Percentiles rank a stretch among this genome's conserved stretches.
phyloP scores from a whole-genome alignment of 345 rosid species.

The Lepidium aucheri region DNA sequence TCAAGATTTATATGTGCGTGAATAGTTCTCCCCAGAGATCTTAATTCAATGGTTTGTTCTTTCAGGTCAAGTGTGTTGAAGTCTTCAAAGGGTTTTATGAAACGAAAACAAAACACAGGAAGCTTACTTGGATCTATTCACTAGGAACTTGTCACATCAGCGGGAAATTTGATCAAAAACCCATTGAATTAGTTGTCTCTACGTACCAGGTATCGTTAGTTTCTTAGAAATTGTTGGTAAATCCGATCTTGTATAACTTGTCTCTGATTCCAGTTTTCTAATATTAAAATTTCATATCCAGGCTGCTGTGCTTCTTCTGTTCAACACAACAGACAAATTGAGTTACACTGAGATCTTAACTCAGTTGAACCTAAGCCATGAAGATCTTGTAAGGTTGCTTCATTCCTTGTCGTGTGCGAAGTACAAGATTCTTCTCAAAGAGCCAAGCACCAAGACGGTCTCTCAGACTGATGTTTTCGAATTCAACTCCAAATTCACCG shows the following conservation, averaged over 20 bases:
- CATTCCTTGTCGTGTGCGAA: constrained; percentile 85
- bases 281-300: constrained; percentile 17
- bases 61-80: constrained; percentile 65
- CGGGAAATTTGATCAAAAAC: constrained; percentile 52
- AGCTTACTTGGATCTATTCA: constrained; percentile 64
- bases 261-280: background rate
- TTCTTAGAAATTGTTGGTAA: background rate
- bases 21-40: background rate
- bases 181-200: constrained; percentile 50
- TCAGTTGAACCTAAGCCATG: constrained; percentile 76
- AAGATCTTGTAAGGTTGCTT: constrained; percentile 79
- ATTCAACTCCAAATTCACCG: constrained; percentile 71
- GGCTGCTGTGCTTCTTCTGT: constrained; percentile 85
- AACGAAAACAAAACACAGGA: constrained; percentile 45
- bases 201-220: constrained; percentile 57
- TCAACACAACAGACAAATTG: constrained; percentile 70
- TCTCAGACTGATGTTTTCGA: constrained; percentile 53
- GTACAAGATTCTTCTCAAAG: constrained; percentile 69
- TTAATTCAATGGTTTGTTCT: background rate
- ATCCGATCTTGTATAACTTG: background rate
- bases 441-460: constrained; percentile 52
- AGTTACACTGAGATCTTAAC: constrained; percentile 74
- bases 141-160: constrained; percentile 54
- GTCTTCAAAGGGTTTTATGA: constrained; percentile 51
- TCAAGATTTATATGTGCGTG: background rate